Base-by-base conservation (phyloP, 2,329 filamentous ascomycete species). In the Cladosporium austrohemisphaericum region DNA sequence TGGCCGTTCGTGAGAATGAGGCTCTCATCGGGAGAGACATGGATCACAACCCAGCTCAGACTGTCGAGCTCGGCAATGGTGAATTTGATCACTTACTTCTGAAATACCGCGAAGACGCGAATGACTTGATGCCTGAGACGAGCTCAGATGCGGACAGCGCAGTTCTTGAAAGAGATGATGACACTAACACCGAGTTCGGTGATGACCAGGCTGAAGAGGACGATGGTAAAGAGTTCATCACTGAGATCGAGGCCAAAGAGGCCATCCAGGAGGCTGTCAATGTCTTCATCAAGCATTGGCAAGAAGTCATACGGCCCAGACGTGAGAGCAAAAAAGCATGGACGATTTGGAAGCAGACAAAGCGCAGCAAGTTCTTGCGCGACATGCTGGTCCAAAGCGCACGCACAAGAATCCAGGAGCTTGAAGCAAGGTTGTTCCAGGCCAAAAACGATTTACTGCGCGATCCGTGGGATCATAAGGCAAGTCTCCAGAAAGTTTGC, bases 341-440 rank as follows among this genome's bases (percentile, higher is more conserved):
- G 60, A 66, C 62, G 3, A 56, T 85, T 2, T 94, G 88, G 88
- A 62, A 65, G 19, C 66, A 73, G 31, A 79, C 79, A 23, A 78
- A 74, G 43, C 71, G 69, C 8, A 62, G 66, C 33, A 67, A 68
- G 1, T 55, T 26, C 65, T 54, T 58, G 65, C 63, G 69, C 25
- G 65, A 67, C 10, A 49, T 54, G 1, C 68, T 76, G 20, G 75
- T 84, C 14, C 62, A 69, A 1, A 56, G 60, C 6, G 71, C 77
- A n/a, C 68, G 70, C 8, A 60, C 59, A 5, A 60, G 70, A 4
- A 71, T 80, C 8, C 62, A 68, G 3, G 57, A 63, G 3, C 69
- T 79, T 14, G 67, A 76, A 10, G 52, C 59, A 2, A 80, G 84
- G 8, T 71, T 92, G 23, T 61, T 64, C n/a, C 81, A 76, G 38